Evolutionary conservation across 768 basidiomycete genomes (phyloP), one percentile per base, ranked within the genome.

Genomic region (Mycena kentingensis): DNA sequence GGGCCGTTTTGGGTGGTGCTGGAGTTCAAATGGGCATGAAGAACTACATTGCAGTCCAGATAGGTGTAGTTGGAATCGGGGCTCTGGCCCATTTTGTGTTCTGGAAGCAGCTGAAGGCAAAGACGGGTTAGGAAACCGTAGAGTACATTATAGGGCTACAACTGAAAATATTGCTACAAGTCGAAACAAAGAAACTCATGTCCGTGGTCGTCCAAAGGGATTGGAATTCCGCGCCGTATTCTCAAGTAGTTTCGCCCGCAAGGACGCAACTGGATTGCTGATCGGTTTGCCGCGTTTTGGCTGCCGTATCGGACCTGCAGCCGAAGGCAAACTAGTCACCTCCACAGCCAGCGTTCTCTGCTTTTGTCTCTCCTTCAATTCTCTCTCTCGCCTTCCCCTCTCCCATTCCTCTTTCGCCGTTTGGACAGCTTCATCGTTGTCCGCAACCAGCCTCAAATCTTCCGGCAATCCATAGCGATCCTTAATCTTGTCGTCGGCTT

Each of bases 381-480:
- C 72, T 29, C 80, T 61, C 28, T 82, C 80, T 49, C 70, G 69
- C 61, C 79, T 76, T 28, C 75, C 81, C 65, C 66, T 75, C 48
- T 69, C 66, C 87, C 90, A 88, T 60, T 81, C 75, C 49, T 79
- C 75, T 50, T 80, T 83, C 13, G 89, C 91, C 48, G 81, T 79
- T 29, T 78, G 70, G 52, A 73, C 77, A 15, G 76, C 74, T 46
- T 78, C 77, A n/a, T 79, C 80, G 45, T 86, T 83, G 36, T 87
- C 86, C 49, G 77, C 82, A 3, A 88, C 70, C 5, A 97, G 77
- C 31, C 68, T 76, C 41, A 98, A 70, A 3, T 78, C 75, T 48
- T 82, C 79, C 2, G 88, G 88, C 15, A 99, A 70, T 2, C 84
- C 94, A 70, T 92, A 97, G 58, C 81, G 77, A 24, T 75, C 82